Evolutionary conservation across 495 filamentous ascomycete genomes (phyloP), one percentile per base, ranked within the genome.

Genomic region (Amniculicola lignicola): DNA sequence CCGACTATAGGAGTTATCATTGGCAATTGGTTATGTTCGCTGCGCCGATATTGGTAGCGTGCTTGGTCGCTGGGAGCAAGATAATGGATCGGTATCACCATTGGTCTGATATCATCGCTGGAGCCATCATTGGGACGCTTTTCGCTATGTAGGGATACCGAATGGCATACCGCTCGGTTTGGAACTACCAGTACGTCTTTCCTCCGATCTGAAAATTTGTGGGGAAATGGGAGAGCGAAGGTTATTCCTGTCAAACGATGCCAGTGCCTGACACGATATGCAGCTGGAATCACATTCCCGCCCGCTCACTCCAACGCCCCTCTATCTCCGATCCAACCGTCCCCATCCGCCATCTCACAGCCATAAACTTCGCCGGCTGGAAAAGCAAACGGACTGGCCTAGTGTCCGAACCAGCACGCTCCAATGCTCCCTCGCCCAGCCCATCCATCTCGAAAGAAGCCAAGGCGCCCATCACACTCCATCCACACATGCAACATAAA

Each of bases 21-120:
- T 75, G 71, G 71, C 73, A 72, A 31, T 25, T 72, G 7, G 31
- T 78, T 1, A 15, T 68, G 2, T 66, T 77, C 3, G 14, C 74
- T 5, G 25, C 57, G 4, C 75, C 75, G 5, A 36, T 74, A 7
- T 25, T 73, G 14, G 62, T 66, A 9, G 75, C 76, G 6, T 57
- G 48, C 4, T 24, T 60, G 6, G 7, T 68, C 3, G 46, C 43
- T 1, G 37, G 23, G 28, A 57, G 43, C 15, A 53, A 56, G 31
- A 43, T 60, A 2, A 22, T 41, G 4, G 63, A 25, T 42, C 70
- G 25, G 53, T 75, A 37, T 66, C 82, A 84, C 51, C 75, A 84
- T 65, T 80, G 77, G 77, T 81, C 80, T 43, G 83, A 86, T 33
- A 70, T 82, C 3, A 39, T 82, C 4, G 76, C 73, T 14, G 84